A percentile compares a stretch with the other conserved stretches of the same genome.
phyloP scores from a whole-genome alignment of 257 asterid species.

The Przewalskia tangutica region DNA sequence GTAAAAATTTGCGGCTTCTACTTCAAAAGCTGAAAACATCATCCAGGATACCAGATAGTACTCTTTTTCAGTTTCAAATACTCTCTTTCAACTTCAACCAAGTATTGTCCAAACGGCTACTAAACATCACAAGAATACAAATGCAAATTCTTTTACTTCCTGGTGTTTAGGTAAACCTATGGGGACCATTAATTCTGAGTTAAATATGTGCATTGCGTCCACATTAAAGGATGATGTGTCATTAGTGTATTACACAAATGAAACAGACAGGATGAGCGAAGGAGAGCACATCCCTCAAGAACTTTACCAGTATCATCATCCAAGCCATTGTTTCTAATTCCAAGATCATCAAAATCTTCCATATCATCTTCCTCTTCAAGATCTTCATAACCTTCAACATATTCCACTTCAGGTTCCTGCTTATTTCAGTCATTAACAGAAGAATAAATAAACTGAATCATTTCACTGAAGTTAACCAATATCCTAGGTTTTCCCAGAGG shows the following conservation, averaged over 20 bases:
- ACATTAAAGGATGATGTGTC: background rate
- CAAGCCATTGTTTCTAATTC: conserved; percentile 15
- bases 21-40: background rate
- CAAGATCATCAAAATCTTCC: conserved; percentile 59
- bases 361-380: conserved; percentile 93
- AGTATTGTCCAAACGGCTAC: background rate
- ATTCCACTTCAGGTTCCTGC: conserved; percentile 63
- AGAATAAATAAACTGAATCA: conserved; percentile 9
- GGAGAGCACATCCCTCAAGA: background rate
- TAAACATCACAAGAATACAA: background rate
- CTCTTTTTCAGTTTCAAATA: background rate
- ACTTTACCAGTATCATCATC: conserved; percentile 39
- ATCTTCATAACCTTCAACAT: conserved; percentile 83
- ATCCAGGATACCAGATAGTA: background rate
- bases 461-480: background rate
- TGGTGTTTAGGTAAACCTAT: background rate
- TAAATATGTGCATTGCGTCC: background rate
- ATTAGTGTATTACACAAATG: background rate
- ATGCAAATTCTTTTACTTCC: background rate
- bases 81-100: background rate
- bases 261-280: background rate
- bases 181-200: background rate
- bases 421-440: conserved; percentile 4
- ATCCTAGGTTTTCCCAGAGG: background rate
- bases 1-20: background rate